phyloP scores from a whole-genome alignment of 75 land plant species.

The Sequoia sempervirens region DNA sequence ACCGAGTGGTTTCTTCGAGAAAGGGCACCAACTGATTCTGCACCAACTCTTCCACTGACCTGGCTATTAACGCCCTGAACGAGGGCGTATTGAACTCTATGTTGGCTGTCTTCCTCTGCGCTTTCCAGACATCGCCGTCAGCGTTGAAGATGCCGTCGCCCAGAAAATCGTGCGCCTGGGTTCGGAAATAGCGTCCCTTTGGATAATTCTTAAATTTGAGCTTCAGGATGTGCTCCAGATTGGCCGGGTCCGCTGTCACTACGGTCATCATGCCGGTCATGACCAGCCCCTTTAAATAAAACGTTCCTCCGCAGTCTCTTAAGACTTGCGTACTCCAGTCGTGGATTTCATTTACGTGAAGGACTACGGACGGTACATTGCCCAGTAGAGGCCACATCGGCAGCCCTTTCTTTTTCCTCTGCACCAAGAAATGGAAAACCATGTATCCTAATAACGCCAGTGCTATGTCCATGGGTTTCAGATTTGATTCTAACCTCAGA shows the following conservation, averaged over 20 bases:
- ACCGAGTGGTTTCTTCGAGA: not conserved
- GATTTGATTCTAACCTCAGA: no score
- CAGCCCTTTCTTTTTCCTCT: not conserved
- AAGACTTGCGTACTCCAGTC: constrained; percentile 9
- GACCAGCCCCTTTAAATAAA: constrained; percentile 9
- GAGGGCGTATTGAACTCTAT: constrained; percentile 17
- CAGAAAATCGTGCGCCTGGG: constrained; percentile 13
- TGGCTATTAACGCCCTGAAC: constrained; percentile 23
- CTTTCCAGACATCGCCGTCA: constrained; percentile 22
- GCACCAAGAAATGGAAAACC: not conserved
- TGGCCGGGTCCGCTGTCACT: constrained; percentile 7
- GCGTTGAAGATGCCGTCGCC: constrained; percentile 35
- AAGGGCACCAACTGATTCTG: constrained; percentile 8
- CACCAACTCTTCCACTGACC: constrained; percentile 15
- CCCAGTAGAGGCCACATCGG: constrained; percentile 8
- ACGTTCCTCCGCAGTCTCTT: constrained; percentile 4
- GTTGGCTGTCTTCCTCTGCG: constrained; percentile 34
- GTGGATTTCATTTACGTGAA: not conserved
- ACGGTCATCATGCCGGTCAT: not conserved
- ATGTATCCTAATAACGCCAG: not conserved
- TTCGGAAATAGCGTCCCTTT: not conserved
- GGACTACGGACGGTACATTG: constrained; percentile 8
- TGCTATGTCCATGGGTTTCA: not conserved
- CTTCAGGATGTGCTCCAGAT: constrained; percentile 14
- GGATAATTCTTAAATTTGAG: constrained; percentile 3